These are phyloP conservation scores for Cylindrotheca closterium DNA, from an alignment of 108 stramenopile species.

Conservation along the genomic window DNA sequence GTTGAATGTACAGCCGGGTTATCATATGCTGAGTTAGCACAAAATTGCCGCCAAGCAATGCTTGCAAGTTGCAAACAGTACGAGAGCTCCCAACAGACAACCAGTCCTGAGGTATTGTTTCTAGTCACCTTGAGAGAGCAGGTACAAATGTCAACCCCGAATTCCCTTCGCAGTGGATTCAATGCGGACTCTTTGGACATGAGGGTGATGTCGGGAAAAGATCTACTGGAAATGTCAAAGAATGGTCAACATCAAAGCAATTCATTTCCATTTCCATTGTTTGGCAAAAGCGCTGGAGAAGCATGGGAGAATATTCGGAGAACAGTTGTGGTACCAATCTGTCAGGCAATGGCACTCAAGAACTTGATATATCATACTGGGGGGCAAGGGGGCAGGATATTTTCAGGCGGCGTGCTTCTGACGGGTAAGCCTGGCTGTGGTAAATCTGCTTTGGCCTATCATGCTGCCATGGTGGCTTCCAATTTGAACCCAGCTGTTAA, in stretches of 20 bases:
- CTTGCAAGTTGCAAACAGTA: slow-evolving; percentile 8
- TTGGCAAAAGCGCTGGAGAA: slow-evolving; percentile 42
- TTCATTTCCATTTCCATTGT: slow-evolving; percentile 41
- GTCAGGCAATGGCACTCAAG: slow-evolving; percentile 53
- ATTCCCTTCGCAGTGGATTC: slow-evolving; percentile 57
- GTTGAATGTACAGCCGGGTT: slow-evolving; percentile 52
- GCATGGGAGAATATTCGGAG: slow-evolving; percentile 66
- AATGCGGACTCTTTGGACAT: slow-evolving; percentile 76
- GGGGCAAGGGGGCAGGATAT: slow-evolving; percentile 24
- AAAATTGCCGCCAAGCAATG: slow-evolving; percentile 58
- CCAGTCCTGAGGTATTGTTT: slow-evolving; percentile 9
- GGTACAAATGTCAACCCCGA: slow-evolving; percentile 45
- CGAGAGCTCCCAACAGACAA: background rate
- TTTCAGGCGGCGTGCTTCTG: slow-evolving; percentile 73
- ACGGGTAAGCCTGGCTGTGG: slow-evolving; percentile 70
- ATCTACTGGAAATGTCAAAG: slow-evolving; percentile 32
- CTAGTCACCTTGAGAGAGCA: slow-evolving; percentile 41
- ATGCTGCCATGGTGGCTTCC: slow-evolving; percentile 61
- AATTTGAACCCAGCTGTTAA: slow-evolving; percentile 49
- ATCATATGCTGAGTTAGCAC: slow-evolving; percentile 60
- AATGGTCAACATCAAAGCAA: slow-evolving; percentile 7
- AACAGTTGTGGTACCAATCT: slow-evolving; percentile 74
- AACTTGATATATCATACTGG: slow-evolving; percentile 40
- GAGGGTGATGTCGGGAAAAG: slow-evolving; percentile 51
- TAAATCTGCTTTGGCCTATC: slow-evolving; percentile 67